Base-by-base conservation (phyloP, 2,329 filamentous ascomycete genomes). In the Sporothrix inflata region DNA sequence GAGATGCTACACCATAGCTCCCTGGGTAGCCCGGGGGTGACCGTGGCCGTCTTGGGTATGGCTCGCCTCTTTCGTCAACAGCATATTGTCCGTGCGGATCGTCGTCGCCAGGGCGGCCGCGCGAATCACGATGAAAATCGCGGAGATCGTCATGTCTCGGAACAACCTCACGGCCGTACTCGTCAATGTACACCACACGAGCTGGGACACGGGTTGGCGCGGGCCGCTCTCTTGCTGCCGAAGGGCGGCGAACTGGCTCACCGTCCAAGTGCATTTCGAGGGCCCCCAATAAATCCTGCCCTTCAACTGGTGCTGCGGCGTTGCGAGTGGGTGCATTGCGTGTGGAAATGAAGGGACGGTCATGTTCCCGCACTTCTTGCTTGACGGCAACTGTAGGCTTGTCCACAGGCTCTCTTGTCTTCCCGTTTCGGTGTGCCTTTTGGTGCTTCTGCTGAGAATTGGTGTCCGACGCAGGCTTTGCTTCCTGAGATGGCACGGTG, bases 261-360 rank as follows among this genome's bases (percentile, higher is more conserved):
- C 76, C 71, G 0, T 76, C 72, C 19, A 79, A 75, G 34, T 77
- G 76, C 70, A 73, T 75, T 40, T 80, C 79, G n/a, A 78, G 69
- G 7, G 77, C 77, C 4, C 73, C 74, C 16, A 78, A 57, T 7
- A 78, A 40, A 69, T 75, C 74, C 4, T 66, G 72, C 34, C 72
- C 76, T 42, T 74, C 74, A 30, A 9, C n/a, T 38, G 19, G 27
- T 21, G 2, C 16, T n/a, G 16, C 11, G 1, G 63, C 4, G 5
- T 7, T 34, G 9, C 24, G 34, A 2, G 34, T 14, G 2, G 49
- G 34, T 4, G 24, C 16, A 9, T 14, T 19, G 3, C 27, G 53
- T 34, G 24, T n/a, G 12, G 53, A n/a, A 19, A 34, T 8, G 16
- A 19, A 19, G n/a, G 19, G 5, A 7, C 3, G 47, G 47, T 21